phyloP scores from a whole-genome alignment of 2,329 filamentous ascomycete genomes.

The Tolypocladium pustulatum region DNA sequence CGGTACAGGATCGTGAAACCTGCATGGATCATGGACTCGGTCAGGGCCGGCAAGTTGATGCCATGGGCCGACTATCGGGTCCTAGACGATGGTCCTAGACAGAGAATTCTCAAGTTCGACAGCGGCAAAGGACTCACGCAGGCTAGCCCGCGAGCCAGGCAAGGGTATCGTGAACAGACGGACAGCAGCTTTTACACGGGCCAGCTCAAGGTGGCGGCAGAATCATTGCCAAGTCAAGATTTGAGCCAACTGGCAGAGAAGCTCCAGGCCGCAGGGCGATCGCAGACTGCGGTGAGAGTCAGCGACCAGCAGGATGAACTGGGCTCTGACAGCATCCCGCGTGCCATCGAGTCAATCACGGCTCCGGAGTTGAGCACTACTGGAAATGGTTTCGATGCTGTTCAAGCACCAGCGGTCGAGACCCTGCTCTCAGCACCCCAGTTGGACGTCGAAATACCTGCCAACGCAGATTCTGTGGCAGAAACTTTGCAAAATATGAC shows the following conservation, averaged over 20 bases:
- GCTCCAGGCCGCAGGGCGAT: slow-evolving; percentile 7
- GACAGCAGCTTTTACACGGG: slow-evolving; percentile 73
- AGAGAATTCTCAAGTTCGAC: slow-evolving; percentile 61
- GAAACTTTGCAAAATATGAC: slow-evolving; percentile 54
- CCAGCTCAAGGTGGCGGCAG: slow-evolving; percentile 43
- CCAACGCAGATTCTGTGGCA: neutral
- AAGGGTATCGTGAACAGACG: slow-evolving; percentile 71
- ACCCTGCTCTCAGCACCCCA: neutral
- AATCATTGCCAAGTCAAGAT: slow-evolving; percentile 16
- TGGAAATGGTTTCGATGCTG: neutral
- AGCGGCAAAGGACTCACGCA: slow-evolving; percentile 58
- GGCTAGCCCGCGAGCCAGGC: slow-evolving; percentile 41
- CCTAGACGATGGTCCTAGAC: slow-evolving; percentile 71
- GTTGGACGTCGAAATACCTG: neutral
- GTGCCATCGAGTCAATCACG: neutral
- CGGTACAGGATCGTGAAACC: slow-evolving; percentile 90
- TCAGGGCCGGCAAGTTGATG: slow-evolving; percentile 67
- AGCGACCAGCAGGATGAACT: neutral
- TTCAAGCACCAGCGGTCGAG: neutral
- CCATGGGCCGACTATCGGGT: slow-evolving; percentile 82
- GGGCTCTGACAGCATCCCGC: neutral
- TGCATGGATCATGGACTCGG: slow-evolving; percentile 86
- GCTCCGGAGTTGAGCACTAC: neutral
- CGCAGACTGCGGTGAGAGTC: neutral
- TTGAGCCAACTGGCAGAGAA: slow-evolving; percentile 17